Conservation (phyloP, 345 rosid genomes). For the Turnera subulata region DNA sequence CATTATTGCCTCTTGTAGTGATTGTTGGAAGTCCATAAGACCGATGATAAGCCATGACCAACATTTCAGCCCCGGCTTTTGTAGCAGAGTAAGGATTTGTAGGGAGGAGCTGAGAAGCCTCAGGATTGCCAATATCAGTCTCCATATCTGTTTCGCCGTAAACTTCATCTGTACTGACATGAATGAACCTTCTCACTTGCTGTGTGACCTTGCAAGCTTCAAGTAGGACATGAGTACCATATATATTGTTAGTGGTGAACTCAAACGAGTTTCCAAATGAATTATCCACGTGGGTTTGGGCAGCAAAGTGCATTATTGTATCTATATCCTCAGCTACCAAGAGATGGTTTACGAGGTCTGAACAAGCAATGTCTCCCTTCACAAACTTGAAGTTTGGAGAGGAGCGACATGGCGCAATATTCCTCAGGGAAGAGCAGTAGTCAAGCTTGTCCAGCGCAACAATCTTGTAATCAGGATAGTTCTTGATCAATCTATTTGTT, state of each 20-base stretch:
- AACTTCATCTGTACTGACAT: conserved; percentile 67
- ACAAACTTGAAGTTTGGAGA: conserved; percentile 56
- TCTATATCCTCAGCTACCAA: conserved; percentile 50
- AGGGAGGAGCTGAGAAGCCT: conserved; percentile 63
- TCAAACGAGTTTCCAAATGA: conserved; percentile 65
- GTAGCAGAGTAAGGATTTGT: conserved; percentile 70
- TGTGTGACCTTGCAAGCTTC: conserved; percentile 61
- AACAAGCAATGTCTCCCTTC: conserved; percentile 52
- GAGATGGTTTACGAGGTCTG: conserved; percentile 56
- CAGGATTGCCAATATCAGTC: conserved; percentile 52
- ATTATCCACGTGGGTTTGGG: conserved; percentile 66
- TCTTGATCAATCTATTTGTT: conserved; percentile 38
- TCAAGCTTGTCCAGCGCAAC: conserved; percentile 64
- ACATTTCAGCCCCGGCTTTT: too few species aligned
- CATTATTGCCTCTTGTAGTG: too few species aligned
- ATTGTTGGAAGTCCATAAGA: too few species aligned
- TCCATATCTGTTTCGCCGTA: conserved; percentile 65
- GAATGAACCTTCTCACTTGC: conserved; percentile 55
- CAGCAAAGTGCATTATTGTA: conserved; percentile 64
- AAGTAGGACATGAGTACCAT: conserved; percentile 63
- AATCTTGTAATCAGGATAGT: conserved; percentile 51
- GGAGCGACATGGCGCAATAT: conserved; percentile 37
- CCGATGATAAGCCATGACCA: too few species aligned
- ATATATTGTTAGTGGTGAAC: conserved; percentile 58
- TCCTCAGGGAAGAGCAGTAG: conserved; percentile 57